Evolutionary conservation across 2,329 filamentous ascomycete species (phyloP).

Genomic region (Beauveria caledonica): DNA sequence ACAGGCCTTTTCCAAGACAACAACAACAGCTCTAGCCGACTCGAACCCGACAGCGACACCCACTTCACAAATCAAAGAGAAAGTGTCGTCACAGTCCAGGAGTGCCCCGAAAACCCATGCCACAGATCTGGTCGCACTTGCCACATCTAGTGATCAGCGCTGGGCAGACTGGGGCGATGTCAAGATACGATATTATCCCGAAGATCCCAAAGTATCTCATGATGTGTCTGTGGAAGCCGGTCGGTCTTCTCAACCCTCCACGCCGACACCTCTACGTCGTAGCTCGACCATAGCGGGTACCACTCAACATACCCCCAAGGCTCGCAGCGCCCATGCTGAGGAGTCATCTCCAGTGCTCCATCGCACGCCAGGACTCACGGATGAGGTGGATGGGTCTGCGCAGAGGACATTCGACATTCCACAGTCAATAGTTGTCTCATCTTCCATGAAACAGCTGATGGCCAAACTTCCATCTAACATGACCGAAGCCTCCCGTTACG

Average conservation of each 20-base stretch:
- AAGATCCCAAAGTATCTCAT: conserved; percentile 20
- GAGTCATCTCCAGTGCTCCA: conserved; percentile 43
- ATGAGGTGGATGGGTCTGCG: conserved; percentile 29
- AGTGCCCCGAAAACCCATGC: conserved; percentile 57
- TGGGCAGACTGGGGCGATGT: conserved; percentile 80
- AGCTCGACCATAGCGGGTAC: conserved; percentile 46
- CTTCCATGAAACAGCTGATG: conserved; percentile 49
- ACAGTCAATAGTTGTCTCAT: conserved; percentile 42
- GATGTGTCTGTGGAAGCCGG: conserved; percentile 19
- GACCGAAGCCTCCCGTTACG: conserved; percentile 68
- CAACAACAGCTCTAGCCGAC: conserved; percentile 44
- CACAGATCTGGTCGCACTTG: conserved; percentile 75
- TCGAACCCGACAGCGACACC: conserved; percentile 45
- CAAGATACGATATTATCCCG: conserved; percentile 69
- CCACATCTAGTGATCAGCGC: conserved; percentile 46
- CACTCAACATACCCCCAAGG: conserved; percentile 35
- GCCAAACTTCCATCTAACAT: conserved; percentile 52
- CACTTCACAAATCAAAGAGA: conserved; percentile 60
- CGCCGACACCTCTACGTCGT: conserved; percentile 68
- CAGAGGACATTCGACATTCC: conserved; percentile 59
- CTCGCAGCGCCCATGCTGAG: conserved; percentile 24
- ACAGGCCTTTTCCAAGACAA: conserved; percentile 70
- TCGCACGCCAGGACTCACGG: conserved; percentile 32
- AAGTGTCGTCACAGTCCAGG: conserved; percentile 32
- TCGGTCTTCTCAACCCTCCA: conserved; percentile 48